phyloP scores from a whole-genome alignment of 306 rosid genomes.

The Corylus avellana region DNA sequence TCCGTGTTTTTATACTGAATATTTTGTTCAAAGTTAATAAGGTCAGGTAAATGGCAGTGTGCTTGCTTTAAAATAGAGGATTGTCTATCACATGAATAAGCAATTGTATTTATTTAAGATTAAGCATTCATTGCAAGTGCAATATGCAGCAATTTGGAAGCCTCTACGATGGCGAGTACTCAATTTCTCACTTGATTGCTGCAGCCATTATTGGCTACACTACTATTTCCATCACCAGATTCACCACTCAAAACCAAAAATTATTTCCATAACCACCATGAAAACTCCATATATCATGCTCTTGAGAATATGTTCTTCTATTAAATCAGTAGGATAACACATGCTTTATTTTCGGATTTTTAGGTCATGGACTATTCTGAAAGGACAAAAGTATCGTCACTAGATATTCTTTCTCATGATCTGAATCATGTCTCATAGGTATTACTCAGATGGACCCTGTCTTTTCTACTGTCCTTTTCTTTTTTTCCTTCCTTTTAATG shows the following conservation, averaged over 20 bases:
- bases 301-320: conserved; percentile 3
- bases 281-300: conserved; percentile 11
- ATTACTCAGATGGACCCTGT: conserved; percentile 19
- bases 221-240: neutral
- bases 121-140: neutral
- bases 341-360: conserved; percentile 27
- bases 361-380: conserved; percentile 97
- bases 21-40: neutral
- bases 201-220: neutral
- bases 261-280: conserved; percentile 4
- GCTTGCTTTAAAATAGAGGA: neutral
- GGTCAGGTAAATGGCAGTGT: neutral
- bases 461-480: neutral
- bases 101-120: neutral
- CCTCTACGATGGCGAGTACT: neutral
- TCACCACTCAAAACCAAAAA: neutral
- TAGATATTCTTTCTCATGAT: conserved; percentile 36
- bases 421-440: conserved; percentile 22
- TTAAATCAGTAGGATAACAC: conserved; percentile 15
- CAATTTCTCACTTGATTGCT: neutral
- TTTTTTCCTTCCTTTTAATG: neutral
- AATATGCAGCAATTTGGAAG: neutral
- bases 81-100: neutral
- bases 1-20: neutral
- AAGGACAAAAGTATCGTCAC: conserved; percentile 89